Evolutionary conservation across 1,139 yeast species (phyloP).

Genomic region (Candida labiduridarum): DNA sequence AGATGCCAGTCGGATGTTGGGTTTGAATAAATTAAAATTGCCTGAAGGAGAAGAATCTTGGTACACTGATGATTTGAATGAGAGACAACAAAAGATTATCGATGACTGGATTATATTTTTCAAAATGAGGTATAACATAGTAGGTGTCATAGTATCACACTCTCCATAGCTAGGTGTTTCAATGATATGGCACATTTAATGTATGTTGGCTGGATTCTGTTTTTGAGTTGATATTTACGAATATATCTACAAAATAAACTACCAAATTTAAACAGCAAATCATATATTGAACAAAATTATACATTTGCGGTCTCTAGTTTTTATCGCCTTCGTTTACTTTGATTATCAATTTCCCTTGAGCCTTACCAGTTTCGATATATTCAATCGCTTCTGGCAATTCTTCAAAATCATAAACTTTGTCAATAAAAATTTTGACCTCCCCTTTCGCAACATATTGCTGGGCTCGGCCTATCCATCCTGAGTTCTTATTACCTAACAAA

Average conservation of each 20-base stretch:
- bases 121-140: slow-evolving; percentile 47
- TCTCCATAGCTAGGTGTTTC: neutral
- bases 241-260: too few relatives aligned
- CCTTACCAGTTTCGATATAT: slow-evolving; percentile 44
- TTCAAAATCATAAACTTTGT: slow-evolving; percentile 51
- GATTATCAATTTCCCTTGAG: slow-evolving; percentile 64
- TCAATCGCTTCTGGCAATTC: slow-evolving; percentile 53
- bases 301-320: neutral
- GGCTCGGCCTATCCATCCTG: slow-evolving; percentile 7
- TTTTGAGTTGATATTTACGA: too few relatives aligned
- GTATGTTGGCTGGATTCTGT: neutral
- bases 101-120: slow-evolving; percentile 64
- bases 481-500: neutral
- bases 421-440: slow-evolving; percentile 48
- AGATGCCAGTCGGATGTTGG: slow-evolving; percentile 74
- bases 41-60: slow-evolving; percentile 32
- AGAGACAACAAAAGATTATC: slow-evolving; percentile 50
- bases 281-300: neutral
- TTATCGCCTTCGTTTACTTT: slow-evolving; percentile 16
- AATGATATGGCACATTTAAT: neutral
- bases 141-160: slow-evolving; percentile 32
- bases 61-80: slow-evolving; percentile 51
- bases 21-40: slow-evolving; percentile 39
- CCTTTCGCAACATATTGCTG: slow-evolving; percentile 38
- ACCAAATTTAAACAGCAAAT: neutral